Percentiles rank a stretch among this genome's conserved stretches.
Evolutionary conservation across 2,329 filamentous ascomycete species (phyloP).

Genomic region (Geosmithia putterillii): DNA sequence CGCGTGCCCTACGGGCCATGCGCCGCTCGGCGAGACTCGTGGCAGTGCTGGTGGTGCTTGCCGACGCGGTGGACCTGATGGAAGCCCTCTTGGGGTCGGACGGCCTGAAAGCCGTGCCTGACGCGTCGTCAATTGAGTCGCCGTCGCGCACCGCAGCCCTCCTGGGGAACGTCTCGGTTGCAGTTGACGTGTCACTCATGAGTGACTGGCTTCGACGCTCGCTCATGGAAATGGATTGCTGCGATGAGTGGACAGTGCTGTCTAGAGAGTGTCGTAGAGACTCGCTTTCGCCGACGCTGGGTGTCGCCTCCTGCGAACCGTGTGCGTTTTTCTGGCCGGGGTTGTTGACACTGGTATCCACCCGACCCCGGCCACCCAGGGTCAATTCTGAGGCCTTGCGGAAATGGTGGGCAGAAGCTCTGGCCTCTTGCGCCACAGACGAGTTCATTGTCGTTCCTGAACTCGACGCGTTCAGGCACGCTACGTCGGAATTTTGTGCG

Average conservation of each 20-base stretch:
- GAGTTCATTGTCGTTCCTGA: not conserved
- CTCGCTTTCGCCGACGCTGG: not conserved
- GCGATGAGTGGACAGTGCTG: constrained; percentile 2
- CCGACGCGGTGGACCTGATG: not conserved
- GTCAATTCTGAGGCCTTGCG: not conserved
- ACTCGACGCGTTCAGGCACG: not conserved
- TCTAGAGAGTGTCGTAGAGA: not conserved
- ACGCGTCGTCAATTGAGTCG: not conserved
- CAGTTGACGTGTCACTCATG: constrained; percentile 1
- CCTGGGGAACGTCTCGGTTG: not conserved
- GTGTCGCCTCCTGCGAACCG: not conserved
- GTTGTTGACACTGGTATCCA: not conserved
- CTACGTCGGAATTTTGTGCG: not conserved
- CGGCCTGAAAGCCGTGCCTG: not conserved
- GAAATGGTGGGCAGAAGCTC: not conserved
- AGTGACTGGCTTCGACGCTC: constrained; percentile 1
- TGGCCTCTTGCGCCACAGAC: not conserved
- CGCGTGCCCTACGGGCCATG: constrained; percentile 1
- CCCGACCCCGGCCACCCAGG: not conserved
- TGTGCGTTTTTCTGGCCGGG: not conserved
- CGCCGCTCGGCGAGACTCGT: constrained; percentile 1
- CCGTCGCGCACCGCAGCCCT: not conserved
- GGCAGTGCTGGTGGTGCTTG: not conserved
- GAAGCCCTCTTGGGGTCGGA: not conserved
- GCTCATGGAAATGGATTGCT: not conserved